Evolutionary conservation across 768 basidiomycete species (phyloP).

Genomic region (Phanerochaete sordida): DNA sequence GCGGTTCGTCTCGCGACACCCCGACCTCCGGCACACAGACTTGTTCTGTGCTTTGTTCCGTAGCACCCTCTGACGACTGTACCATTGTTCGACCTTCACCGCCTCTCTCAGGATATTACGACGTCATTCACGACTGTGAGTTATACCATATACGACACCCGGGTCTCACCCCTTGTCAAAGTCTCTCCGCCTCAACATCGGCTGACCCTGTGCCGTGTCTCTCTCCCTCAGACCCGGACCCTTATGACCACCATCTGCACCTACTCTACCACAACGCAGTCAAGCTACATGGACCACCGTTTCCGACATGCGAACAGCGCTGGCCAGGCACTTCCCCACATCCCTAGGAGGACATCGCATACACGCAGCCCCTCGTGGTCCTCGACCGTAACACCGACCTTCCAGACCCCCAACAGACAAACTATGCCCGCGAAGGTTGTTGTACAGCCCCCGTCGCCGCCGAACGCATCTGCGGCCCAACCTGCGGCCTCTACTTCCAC

Average conservation of each 20-base stretch:
- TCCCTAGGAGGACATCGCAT: constrained; percentile 48
- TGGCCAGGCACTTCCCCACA: constrained; percentile 55
- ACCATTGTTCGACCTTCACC: neutral
- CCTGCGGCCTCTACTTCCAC: constrained; percentile 6
- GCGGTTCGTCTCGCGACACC: neutral
- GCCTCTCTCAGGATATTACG: constrained; percentile 1
- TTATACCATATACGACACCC: neutral
- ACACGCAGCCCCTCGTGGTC: constrained; percentile 18
- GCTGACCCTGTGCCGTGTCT: constrained; percentile 6
- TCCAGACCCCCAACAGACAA: constrained; percentile 12
- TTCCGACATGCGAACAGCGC: constrained; percentile 47
- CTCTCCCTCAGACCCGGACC: neutral
- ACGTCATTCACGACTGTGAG: constrained; percentile 15
- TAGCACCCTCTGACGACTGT: neutral
- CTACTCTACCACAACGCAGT: constrained; percentile 13
- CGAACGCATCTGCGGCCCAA: constrained; percentile 4
- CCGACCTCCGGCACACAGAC: neutral
- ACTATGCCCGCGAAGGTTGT: constrained; percentile 18
- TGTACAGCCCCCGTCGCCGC: constrained; percentile 25
- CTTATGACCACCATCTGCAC: constrained; percentile 14
- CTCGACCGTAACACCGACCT: neutral
- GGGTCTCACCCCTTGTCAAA: constrained; percentile 11
- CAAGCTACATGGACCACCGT: constrained; percentile 17
- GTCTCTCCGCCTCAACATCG: neutral
- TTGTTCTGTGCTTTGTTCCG: neutral